Evolutionary conservation across 2,329 filamentous ascomycete species (phyloP).

Genomic region (Fusarium clavum): DNA sequence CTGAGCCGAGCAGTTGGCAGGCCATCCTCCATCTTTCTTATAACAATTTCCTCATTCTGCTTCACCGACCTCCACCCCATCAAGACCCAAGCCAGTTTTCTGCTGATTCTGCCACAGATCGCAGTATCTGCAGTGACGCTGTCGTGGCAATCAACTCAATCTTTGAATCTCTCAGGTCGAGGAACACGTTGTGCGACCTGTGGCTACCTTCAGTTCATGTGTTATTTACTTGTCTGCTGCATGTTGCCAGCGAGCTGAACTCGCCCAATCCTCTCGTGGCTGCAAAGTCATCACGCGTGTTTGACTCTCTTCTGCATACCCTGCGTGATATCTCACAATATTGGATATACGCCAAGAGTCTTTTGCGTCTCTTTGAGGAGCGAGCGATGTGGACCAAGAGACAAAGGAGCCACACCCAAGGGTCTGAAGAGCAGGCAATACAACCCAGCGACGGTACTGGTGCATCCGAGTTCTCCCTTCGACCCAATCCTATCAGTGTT

Average conservation of each 20-base stretch:
- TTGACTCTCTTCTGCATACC: constrained; percentile 47
- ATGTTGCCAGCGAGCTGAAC: constrained; percentile 45
- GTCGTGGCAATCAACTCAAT: constrained; percentile 45
- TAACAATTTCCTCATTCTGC: constrained; percentile 51
- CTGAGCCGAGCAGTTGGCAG: constrained; percentile 46
- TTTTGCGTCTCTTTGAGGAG: constrained; percentile 48
- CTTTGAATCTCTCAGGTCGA: constrained; percentile 46
- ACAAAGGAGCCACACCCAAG: constrained; percentile 1
- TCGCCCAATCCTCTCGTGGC: constrained; percentile 49
- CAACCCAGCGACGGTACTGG: constrained; percentile 4
- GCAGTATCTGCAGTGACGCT: constrained; percentile 50
- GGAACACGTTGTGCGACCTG: constrained; percentile 39
- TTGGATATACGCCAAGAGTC: constrained; percentile 50
- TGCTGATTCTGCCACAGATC: constrained; percentile 37
- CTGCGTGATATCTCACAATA: constrained; percentile 46
- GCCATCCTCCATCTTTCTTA: constrained; percentile 51
- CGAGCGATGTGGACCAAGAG: constrained; percentile 34
- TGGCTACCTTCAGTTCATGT: constrained; percentile 46
- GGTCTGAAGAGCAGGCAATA: constrained; percentile 5
- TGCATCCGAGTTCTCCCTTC: constrained; percentile 34
- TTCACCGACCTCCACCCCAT: constrained; percentile 48
- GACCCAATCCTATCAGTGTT: constrained; percentile 24
- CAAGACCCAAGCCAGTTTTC: constrained; percentile 19
- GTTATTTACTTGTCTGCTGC: constrained; percentile 50
- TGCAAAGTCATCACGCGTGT: constrained; percentile 47